phyloP scores from a whole-genome alignment of 1,284 basidiomycete genomes.

The Wolfiporia cocos region DNA sequence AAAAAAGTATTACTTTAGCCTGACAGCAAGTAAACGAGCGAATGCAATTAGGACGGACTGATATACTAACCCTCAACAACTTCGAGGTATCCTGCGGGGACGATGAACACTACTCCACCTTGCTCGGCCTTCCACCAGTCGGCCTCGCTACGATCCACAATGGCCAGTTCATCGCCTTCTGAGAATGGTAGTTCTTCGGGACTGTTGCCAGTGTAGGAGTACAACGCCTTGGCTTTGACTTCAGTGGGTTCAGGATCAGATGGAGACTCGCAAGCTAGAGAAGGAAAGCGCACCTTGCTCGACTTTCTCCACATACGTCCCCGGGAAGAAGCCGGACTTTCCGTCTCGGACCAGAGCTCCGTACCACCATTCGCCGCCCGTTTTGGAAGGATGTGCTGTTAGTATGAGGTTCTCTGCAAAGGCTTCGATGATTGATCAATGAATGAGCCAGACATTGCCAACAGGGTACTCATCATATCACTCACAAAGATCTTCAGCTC shows the following conservation, averaged over 20 bases:
- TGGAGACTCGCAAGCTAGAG: not conserved
- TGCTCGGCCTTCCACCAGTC: conserved; percentile 95
- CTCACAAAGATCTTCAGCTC: conserved; percentile 83
- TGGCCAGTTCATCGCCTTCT: conserved; percentile 71
- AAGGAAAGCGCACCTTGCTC: conserved; percentile 49
- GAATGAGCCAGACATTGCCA: not conserved
- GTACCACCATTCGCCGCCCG: conserved; percentile 90
- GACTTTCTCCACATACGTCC: conserved; percentile 78
- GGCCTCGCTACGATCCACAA: conserved; percentile 76
- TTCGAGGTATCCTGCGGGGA: conserved; percentile 87
- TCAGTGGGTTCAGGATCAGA: conserved; percentile 11
- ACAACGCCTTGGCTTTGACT: conserved; percentile 74
- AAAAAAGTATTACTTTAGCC: conserved; percentile 65
- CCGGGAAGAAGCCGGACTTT: conserved; percentile 86
- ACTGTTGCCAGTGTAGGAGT: conserved; percentile 65
- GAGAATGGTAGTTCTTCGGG: conserved; percentile 78
- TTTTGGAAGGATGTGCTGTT: conserved; percentile 79
- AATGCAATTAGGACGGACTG: conserved; percentile 38
- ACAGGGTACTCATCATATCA: conserved; percentile 7
- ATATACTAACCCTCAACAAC: conserved; percentile 78
- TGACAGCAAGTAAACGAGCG: conserved; percentile 56
- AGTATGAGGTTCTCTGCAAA: conserved; percentile 84
- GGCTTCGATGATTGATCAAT: conserved; percentile 34
- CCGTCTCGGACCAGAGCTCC: conserved; percentile 68
- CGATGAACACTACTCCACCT: conserved; percentile 78